Evolutionary conservation across 2,329 filamentous ascomycete genomes (phyloP), one percentile per base, ranked within the genome.

Genomic region (Penicillium brasilianum): DNA sequence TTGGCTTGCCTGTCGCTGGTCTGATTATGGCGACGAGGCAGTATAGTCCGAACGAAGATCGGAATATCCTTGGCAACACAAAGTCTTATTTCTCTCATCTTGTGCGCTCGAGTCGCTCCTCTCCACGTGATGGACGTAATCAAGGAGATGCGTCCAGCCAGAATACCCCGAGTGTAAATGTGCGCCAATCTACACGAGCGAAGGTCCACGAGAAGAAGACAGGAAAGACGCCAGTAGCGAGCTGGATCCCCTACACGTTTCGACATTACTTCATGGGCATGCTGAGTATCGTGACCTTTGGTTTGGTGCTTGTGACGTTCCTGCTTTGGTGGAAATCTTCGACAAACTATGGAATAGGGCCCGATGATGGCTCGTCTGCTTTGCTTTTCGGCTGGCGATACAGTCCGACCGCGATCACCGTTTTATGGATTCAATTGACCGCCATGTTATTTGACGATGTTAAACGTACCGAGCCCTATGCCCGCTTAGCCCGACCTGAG

Each of bases 361-460:
- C 56, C 0, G 70, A 74, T 20, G 56, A 71, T 57, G 69, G 66
- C 10, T 70, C 71, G 2, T 68, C 70, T 43, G 8, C 18, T 3
- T 52, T 50, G 0, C 18, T 72, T 1, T 54, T 74, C 41, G 69
- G 69, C 25, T 74, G 71, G 71, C 51, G 71, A 49, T 74, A 71
- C 34, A 64, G 59, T 5, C 71, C 71, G 1, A 73, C 71, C n/a
- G 11, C 70, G 16, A 59, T 74, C 37, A 53, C 68, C 2, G 71
- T 74, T 2, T 46, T 74, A 8, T 74, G 69, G 22, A 41, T 65
- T 16, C 67, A 72, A 49, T 22, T 73, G 18, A 63, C 64, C 0
- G 32, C 64, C 1, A 56, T 71, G n/a, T 28, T 72, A 0, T 63
- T 71, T 7, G 51, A 67, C 0, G 71, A 74, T 57, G 59, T 72